A percentile compares a stretch with the other conserved stretches of the same genome.
Conservation (phyloP, 2,329 filamentous ascomycete species). For the Pseudocercospora eumusae region DNA sequence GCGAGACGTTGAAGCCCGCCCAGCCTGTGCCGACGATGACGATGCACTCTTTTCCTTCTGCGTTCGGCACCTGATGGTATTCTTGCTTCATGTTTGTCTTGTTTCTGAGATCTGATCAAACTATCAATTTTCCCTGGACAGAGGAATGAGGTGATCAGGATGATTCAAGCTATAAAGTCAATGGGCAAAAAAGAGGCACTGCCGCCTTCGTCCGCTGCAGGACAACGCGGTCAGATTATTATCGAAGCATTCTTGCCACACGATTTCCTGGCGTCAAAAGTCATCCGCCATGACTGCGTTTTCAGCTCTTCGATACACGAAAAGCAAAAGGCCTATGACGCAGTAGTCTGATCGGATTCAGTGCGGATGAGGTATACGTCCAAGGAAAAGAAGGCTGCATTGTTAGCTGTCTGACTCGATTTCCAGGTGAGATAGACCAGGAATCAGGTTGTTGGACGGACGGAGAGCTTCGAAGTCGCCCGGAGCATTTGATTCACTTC, state of each 20-base stretch:
- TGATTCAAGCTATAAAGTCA: not conserved
- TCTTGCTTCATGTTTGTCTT: not conserved
- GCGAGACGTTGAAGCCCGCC: conserved; percentile 45
- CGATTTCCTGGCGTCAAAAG: not conserved
- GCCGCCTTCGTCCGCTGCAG: not conserved
- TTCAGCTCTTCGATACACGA: not conserved
- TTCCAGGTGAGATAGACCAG: not conserved
- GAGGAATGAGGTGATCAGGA: not conserved
- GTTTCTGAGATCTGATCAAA: not conserved
- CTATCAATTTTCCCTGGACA: not conserved
- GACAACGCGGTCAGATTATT: not conserved
- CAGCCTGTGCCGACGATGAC: conserved; percentile 46
- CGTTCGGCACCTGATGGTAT: not conserved
- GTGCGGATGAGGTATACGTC: not conserved
- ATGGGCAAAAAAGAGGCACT: not conserved
- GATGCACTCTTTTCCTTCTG: conserved; percentile 19
- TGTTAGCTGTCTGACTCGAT: not conserved
- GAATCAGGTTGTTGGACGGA: not conserved
- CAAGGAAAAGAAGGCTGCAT: not conserved
- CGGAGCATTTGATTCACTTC: not conserved
- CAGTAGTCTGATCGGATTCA: not conserved
- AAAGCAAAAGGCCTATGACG: conserved; percentile 1
- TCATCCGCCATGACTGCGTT: not conserved
- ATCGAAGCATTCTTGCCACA: not conserved
- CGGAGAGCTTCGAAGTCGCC: not conserved